phyloP scores from a whole-genome alignment of 345 rosid species.

The Salix udensis region DNA sequence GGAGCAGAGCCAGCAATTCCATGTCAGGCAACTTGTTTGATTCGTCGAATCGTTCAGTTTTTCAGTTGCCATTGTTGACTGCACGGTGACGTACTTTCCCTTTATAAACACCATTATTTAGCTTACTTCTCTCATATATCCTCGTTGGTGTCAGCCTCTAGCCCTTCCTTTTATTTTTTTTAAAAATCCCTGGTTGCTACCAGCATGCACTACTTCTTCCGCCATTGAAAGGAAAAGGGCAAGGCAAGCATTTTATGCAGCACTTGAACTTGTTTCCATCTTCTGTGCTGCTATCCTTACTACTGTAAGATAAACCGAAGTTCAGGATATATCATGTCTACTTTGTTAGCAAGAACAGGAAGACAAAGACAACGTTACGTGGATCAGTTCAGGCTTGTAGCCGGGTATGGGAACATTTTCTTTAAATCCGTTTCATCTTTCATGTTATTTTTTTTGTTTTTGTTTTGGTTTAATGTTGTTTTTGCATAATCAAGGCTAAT shows the following conservation, averaged over 20 bases:
- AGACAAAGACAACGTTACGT: conserved; percentile 47
- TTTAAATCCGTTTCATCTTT: background rate
- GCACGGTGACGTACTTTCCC: background rate
- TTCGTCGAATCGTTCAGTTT: background rate
- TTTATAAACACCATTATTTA: background rate
- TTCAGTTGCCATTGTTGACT: conserved; percentile 10
- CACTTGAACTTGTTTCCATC: background rate
- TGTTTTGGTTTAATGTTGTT: background rate
- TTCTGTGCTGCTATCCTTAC: background rate
- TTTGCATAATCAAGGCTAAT: background rate
- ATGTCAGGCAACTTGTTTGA: background rate
- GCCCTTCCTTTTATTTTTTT: background rate
- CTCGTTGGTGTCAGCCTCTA: conserved; percentile 9
- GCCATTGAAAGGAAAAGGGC: background rate
- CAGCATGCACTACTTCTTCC: background rate
- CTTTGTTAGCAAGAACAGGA: conserved; percentile 35
- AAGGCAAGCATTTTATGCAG: background rate
- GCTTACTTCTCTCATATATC: background rate
- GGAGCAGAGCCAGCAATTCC: background rate
- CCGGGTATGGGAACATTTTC: conserved; percentile 31
- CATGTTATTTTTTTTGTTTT: background rate
- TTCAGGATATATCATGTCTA: conserved; percentile 22
- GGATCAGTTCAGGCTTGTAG: conserved; percentile 45
- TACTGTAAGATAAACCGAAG: background rate
- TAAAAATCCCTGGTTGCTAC: no score